phyloP scores from a whole-genome alignment of 306 rosid genomes.

The Dalbergia cultrata region DNA sequence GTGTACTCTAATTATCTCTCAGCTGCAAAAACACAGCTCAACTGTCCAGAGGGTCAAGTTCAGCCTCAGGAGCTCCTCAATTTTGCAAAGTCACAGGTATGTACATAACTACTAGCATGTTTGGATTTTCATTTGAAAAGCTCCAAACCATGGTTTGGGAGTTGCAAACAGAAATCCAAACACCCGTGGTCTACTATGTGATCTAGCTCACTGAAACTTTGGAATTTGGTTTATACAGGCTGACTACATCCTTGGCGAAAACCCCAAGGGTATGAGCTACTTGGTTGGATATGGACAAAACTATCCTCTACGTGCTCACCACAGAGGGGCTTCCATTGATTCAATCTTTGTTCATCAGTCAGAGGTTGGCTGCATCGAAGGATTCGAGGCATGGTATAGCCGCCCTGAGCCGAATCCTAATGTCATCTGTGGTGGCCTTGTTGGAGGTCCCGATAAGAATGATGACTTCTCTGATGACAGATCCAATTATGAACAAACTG shows the following conservation, averaged over 20 bases:
- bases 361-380: conserved; percentile 73
- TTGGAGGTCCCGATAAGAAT: conserved; percentile 82
- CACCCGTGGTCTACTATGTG: not conserved
- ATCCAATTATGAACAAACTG: conserved; percentile 85
- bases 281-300: conserved; percentile 79
- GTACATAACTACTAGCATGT: not conserved
- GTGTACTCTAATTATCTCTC: conserved; percentile 78
- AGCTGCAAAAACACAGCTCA: conserved; percentile 63
- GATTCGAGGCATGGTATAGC: conserved; percentile 77
- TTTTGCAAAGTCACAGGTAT: conserved; percentile 67
- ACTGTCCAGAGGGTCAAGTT: conserved; percentile 74
- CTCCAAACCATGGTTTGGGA: too few relatives aligned
- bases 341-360: conserved; percentile 54
- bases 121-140: too few relatives aligned
- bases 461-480: conserved; percentile 75
- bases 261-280: conserved; percentile 78
- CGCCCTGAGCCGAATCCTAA: conserved; percentile 73
- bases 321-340: conserved; percentile 85
- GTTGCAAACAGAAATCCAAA: too few relatives aligned
- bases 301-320: conserved; percentile 80
- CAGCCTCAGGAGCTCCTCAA: conserved; percentile 78
- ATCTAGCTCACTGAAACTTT: not conserved
- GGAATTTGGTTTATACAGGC: conserved; percentile 50
- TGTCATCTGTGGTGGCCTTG: conserved; percentile 73
- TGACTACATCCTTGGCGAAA: conserved; percentile 87